phyloP scores from a whole-genome alignment of 306 rosid genomes.

The Cicer arietinum region DNA sequence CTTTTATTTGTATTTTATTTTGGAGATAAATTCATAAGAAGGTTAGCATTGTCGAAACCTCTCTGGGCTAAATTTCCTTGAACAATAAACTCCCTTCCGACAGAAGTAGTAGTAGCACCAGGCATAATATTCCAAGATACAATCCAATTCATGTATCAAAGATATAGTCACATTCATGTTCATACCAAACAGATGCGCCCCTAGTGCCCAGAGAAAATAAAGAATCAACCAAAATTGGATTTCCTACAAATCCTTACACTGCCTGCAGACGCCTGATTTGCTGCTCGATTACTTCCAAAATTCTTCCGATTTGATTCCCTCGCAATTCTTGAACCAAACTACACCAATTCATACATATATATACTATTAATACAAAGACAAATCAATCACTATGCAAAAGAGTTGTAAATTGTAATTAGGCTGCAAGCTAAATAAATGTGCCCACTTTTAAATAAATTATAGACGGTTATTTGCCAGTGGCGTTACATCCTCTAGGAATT shows the following conservation, averaged over 20 bases:
- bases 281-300: constrained; percentile 95
- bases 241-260: constrained; percentile 67
- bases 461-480: constrained; percentile 3
- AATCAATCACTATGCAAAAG: constrained; percentile 25
- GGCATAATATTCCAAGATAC: not conserved
- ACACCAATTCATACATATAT: constrained; percentile 40
- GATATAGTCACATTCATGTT: not conserved
- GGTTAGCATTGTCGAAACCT: not conserved
- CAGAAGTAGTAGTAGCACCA: not conserved
- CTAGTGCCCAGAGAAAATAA: not conserved
- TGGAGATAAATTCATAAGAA: no score
- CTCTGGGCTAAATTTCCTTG: not conserved
- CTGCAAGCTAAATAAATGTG: constrained; percentile 4
- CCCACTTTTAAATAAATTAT: constrained; percentile 1
- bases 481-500: constrained; percentile 14
- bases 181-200: not conserved
- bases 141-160: constrained; percentile 1
- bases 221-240: constrained; percentile 44
- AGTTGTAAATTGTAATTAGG: constrained; percentile 8
- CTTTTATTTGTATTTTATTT: no score
- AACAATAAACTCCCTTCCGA: not conserved
- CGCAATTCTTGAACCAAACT: constrained; percentile 98
- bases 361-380: constrained; percentile 29
- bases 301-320: constrained; percentile 90
- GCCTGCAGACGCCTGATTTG: constrained; percentile 95